phyloP scores from a whole-genome alignment of 306 rosid species.

The Castanea mollissima region DNA sequence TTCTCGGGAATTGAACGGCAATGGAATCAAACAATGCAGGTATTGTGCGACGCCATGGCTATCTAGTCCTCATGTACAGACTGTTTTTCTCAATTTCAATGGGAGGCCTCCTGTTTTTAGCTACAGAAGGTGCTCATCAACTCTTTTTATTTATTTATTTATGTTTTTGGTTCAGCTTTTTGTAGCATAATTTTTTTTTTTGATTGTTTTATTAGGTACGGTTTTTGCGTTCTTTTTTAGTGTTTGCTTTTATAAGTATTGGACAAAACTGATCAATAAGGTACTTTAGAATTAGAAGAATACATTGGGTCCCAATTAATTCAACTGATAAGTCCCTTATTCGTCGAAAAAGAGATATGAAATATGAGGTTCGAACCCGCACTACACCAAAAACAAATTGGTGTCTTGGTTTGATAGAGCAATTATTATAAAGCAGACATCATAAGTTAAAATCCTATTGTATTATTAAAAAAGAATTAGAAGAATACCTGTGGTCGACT shows the following conservation, averaged over 20 bases:
- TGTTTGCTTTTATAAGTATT: not conserved
- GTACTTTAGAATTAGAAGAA: not conserved
- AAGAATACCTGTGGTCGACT: too few species aligned
- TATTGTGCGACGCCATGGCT: constrained; percentile 81
- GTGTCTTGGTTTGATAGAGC: too few species aligned
- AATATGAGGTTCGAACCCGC: too few species aligned
- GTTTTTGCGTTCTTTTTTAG: not conserved
- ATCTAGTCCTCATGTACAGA: constrained; percentile 82
- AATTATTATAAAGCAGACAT: too few species aligned
- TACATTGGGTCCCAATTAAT: too few species aligned
- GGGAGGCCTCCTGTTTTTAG: constrained; percentile 71
- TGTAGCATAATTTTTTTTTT: not conserved
- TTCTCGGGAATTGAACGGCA: too few species aligned
- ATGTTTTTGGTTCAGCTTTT: not conserved
- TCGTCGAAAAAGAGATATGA: too few species aligned
- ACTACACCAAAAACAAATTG: too few species aligned
- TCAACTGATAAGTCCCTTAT: too few species aligned
- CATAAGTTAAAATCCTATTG: too few species aligned
- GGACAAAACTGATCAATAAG: not conserved
- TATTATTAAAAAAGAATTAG: too few species aligned
- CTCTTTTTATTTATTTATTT: too few species aligned
- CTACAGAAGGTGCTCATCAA: constrained; percentile 51
- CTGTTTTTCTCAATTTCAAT: constrained; percentile 59
- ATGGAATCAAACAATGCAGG: constrained; percentile 25
- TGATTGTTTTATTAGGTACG: not conserved